These are phyloP conservation scores for Colletotrichum caudatum DNA, from an alignment of 2,329 filamentous ascomycete genomes.

Conservation along the genomic window DNA sequence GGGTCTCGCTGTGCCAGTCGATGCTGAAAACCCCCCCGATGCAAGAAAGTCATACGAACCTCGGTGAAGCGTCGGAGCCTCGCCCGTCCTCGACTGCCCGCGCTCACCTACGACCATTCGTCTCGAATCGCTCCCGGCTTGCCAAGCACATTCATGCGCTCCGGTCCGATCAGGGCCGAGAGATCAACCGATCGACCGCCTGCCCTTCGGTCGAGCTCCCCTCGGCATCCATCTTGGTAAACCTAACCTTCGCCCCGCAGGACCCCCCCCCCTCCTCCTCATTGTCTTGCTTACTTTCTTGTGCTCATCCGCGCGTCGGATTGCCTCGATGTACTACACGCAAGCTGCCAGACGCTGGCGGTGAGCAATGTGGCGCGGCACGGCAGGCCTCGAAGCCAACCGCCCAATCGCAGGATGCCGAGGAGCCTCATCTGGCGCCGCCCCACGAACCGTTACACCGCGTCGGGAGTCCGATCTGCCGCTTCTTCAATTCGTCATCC, in stretches of 20 bases:
- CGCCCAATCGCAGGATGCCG: constrained; percentile 15
- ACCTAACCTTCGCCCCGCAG: not conserved
- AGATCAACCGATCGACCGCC: not conserved
- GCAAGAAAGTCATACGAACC: not conserved
- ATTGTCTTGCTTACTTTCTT: not conserved
- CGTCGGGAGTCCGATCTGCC: constrained; percentile 12
- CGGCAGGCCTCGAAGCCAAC: not conserved
- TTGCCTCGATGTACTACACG: not conserved
- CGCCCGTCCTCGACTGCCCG: not conserved
- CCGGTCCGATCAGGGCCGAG: not conserved
- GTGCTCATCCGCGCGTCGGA: not conserved
- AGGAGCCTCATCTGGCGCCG: constrained; percentile 18
- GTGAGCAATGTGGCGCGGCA: constrained; percentile 15
- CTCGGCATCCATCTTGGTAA: not conserved
- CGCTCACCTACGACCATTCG: not conserved
- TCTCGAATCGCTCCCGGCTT: not conserved
- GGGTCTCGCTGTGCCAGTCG: constrained; percentile 14
- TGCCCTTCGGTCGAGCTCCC: not conserved
- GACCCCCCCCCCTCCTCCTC: too few species aligned
- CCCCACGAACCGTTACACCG: constrained; percentile 25
- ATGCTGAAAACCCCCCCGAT: constrained; percentile 3
- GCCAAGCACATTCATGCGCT: not conserved
- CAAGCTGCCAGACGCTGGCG: constrained; percentile 16
- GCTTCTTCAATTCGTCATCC: not conserved
- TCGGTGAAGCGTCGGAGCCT: not conserved